A percentile compares a stretch with the other conserved stretches of the same genome.
phyloP scores from a whole-genome alignment of 2,329 filamentous ascomycete genomes.

The Phoma herbarum region DNA sequence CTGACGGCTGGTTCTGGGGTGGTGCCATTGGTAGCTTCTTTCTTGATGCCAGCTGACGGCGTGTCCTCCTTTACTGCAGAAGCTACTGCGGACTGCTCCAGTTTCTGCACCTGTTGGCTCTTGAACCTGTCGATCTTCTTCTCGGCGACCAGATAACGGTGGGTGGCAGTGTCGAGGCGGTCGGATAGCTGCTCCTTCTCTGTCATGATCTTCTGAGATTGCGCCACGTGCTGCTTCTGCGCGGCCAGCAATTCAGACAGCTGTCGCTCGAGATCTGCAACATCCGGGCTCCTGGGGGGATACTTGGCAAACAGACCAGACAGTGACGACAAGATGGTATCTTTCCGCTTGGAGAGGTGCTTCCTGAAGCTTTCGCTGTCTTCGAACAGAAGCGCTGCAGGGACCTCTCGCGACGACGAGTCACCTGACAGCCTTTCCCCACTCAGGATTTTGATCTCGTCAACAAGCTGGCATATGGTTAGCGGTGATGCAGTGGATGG shows the following conservation, averaged over 20 bases:
- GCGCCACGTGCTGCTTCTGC: slow-evolving; percentile 82
- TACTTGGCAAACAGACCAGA: slow-evolving; percentile 69
- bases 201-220: slow-evolving; percentile 75
- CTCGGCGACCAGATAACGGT: slow-evolving; percentile 93
- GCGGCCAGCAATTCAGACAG: slow-evolving; percentile 77
- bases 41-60: slow-evolving; percentile 60
- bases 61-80: slow-evolving; percentile 46
- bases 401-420: slow-evolving; percentile 52
- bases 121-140: slow-evolving; percentile 91
- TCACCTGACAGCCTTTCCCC: slow-evolving; percentile 44
- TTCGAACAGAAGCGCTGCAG: slow-evolving; percentile 64
- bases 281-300: slow-evolving; percentile 68
- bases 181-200: slow-evolving; percentile 89
- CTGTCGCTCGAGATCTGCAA: slow-evolving; percentile 76
- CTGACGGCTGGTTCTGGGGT: slow-evolving; percentile 63
- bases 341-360: slow-evolving; percentile 79
- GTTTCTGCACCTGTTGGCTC: slow-evolving; percentile 87
- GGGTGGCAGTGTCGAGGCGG: slow-evolving; percentile 84
- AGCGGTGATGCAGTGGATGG: slow-evolving; percentile 28
- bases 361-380: slow-evolving; percentile 73
- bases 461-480: slow-evolving; percentile 53
- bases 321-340: slow-evolving; percentile 78
- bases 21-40: slow-evolving; percentile 65
- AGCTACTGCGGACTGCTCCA: slow-evolving; percentile 80
- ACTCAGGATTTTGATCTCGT: slow-evolving; percentile 58